A percentile compares a stretch with the other conserved stretches of the same genome.
Conservation (phyloP, 768 basidiomycete species). For the Trametes gibbosa region DNA sequence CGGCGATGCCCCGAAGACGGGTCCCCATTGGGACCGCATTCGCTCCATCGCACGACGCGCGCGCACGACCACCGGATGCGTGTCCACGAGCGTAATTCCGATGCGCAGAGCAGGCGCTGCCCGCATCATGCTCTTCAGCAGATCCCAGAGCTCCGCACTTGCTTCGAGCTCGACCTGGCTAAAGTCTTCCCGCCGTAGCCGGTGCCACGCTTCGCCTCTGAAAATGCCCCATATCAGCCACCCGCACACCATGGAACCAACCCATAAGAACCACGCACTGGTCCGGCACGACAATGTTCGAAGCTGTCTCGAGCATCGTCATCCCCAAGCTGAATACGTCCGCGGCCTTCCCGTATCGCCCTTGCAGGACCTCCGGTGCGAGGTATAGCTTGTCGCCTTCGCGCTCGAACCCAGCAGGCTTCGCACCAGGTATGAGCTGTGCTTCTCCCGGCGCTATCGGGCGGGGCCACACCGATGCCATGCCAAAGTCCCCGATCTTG, state of each 20-base stretch:
- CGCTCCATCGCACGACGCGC: conserved; percentile 64
- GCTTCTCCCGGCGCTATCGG: conserved; percentile 34
- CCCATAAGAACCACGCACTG: conserved; percentile 57
- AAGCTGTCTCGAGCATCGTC: conserved; percentile 91
- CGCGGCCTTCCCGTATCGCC: conserved; percentile 87
- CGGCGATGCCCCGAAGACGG: conserved; percentile 58
- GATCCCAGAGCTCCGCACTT: conserved; percentile 61
- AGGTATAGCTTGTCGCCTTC: conserved; percentile 98
- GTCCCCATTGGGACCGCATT: conserved; percentile 37
- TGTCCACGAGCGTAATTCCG: conserved; percentile 52
- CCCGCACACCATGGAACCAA: conserved; percentile 8
- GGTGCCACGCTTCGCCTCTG: conserved; percentile 94
- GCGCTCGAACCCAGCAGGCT: conserved; percentile 63
- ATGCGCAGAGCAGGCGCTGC: conserved; percentile 62
- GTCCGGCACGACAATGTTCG: conserved; percentile 96
- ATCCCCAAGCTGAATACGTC: conserved; percentile 98
- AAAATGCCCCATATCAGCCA: conserved; percentile 17
- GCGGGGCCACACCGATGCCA: conserved; percentile 93
- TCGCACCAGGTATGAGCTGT: conserved; percentile 18
- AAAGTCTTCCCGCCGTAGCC: conserved; percentile 88
- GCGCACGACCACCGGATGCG: conserved; percentile 61
- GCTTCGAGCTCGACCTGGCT: conserved; percentile 72
- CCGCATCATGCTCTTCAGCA: conserved; percentile 79
- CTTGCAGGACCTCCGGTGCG: conserved; percentile 93
- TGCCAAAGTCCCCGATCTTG: conserved; percentile 98